Conservation (phyloP, 805 yeast species). For the Scheffersomyces coipomensis region DNA sequence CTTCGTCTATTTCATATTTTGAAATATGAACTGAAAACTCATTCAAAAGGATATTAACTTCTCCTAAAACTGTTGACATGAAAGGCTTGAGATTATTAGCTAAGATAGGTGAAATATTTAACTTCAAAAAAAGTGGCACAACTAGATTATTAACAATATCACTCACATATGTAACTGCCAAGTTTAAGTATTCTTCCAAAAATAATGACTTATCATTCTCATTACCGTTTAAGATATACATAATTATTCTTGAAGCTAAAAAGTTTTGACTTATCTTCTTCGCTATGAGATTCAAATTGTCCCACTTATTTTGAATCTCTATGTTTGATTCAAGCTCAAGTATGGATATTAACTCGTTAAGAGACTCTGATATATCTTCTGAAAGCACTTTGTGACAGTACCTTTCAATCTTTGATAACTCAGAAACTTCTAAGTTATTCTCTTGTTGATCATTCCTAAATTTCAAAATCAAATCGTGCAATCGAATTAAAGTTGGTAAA, state of each 20-base stretch:
- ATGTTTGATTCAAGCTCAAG: not conserved
- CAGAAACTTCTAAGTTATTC: not conserved
- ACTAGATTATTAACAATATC: conserved; percentile 27
- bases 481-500: not conserved
- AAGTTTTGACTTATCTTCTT: not conserved
- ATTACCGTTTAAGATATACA: conserved; percentile 40
- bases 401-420: not conserved
- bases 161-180: conserved; percentile 40
- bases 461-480: not conserved
- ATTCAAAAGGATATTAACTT: conserved; percentile 9
- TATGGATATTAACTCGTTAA: not conserved
- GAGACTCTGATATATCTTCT: not conserved
- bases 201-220: conserved; percentile 43
- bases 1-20: conserved; percentile 38
- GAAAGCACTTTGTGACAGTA: not conserved
- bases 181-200: conserved; percentile 42
- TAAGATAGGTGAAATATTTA: not conserved
- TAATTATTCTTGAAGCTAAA: conserved; percentile 33
- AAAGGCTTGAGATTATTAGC: conserved; percentile 8
- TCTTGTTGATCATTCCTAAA: not conserved
- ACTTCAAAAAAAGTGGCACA: conserved; percentile 10
- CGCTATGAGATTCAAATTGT: not conserved
- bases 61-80: conserved; percentile 10
- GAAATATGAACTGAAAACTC: conserved; percentile 9
- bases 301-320: not conserved